These are phyloP conservation scores for Cyberlindnera subsufficiens DNA, from an alignment of 805 yeast genomes.

Conservation along the genomic window DNA sequence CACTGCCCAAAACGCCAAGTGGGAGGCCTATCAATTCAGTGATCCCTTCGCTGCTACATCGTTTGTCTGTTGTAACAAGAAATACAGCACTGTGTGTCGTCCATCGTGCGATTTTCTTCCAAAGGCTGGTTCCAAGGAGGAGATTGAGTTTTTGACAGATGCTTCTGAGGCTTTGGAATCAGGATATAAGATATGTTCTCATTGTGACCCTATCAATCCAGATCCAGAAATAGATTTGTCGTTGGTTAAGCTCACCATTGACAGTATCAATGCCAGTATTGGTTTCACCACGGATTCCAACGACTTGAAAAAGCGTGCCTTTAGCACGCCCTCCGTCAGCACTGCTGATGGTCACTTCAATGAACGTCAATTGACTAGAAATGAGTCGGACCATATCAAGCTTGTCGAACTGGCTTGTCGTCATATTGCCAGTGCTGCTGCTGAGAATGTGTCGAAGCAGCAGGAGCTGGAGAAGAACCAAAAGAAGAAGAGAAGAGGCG, in stretches of 20 bases:
- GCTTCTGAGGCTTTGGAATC: conserved; percentile 35
- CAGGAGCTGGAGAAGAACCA: conserved; percentile 13
- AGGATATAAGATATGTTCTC: conserved; percentile 47
- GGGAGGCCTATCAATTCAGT: conserved; percentile 60
- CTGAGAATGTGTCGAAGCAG: conserved; percentile 31
- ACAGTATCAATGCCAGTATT: conserved; percentile 46
- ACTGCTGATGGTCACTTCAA: conserved; percentile 10
- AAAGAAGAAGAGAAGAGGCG: conserved; percentile 63
- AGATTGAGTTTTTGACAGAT: conserved; percentile 38
- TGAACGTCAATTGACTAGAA: conserved; percentile 36
- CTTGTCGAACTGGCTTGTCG: conserved; percentile 76
- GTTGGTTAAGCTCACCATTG: conserved; percentile 43
- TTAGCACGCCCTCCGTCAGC: conserved; percentile 18
- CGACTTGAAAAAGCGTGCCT: conserved; percentile 21
- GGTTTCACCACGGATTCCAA: conserved; percentile 37
- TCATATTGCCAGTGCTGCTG: conserved; percentile 78
- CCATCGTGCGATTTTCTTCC: conserved; percentile 57
- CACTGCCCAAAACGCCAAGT: conserved; percentile 26
- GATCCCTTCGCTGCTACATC: conserved; percentile 62
- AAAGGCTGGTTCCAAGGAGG: conserved; percentile 32
- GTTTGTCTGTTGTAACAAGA: conserved; percentile 46
- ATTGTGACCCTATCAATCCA: conserved; percentile 46
- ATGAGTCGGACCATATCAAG: conserved; percentile 63
- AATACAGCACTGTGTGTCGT: conserved; percentile 45
- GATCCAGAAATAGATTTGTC: conserved; percentile 15